Percentiles rank a stretch among this genome's conserved stretches.
Conservation (phyloP, 2,329 filamentous ascomycete species). For the Meredithiella fracta region DNA sequence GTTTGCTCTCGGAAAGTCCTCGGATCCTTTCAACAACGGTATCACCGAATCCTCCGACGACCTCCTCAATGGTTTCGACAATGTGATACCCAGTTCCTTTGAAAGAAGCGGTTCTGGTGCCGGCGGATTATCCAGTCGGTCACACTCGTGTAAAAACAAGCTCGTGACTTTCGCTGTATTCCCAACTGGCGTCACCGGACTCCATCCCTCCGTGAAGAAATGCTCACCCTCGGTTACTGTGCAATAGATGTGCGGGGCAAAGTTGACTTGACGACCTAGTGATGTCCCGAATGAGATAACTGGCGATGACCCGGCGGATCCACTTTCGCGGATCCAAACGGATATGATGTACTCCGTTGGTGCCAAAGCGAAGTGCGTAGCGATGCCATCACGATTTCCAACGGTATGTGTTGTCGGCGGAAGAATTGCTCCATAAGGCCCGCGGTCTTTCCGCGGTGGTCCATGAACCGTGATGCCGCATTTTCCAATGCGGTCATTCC, state of each 20-base stretch:
- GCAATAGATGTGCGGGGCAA: conserved; percentile 12
- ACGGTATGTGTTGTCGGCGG: not conserved
- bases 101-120: conserved; percentile 3
- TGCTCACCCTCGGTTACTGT: conserved; percentile 8
- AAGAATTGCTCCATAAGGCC: not conserved
- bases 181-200: conserved; percentile 6
- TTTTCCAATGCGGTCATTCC: conserved; percentile 10
- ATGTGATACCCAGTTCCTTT: conserved; percentile 10
- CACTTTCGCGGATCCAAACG: conserved; percentile 10
- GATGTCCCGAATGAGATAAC: conserved; percentile 9
- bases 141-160: conserved; percentile 10
- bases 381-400: conserved; percentile 7
- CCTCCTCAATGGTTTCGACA: not conserved
- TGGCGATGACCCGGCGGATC: conserved; percentile 8
- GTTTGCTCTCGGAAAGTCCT: not conserved
- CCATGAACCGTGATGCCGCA: conserved; percentile 11
- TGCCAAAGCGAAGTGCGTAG: conserved; percentile 10
- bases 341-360: conserved; percentile 2
- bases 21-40: not conserved
- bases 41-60: not conserved
- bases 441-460: not conserved
- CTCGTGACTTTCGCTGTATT: conserved; percentile 2
- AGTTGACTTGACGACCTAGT: conserved; percentile 8
- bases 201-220: conserved; percentile 13
- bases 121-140: conserved; percentile 9